Evolutionary conservation across 768 basidiomycete species (phyloP).

Genomic region (Exidia glandulosa): DNA sequence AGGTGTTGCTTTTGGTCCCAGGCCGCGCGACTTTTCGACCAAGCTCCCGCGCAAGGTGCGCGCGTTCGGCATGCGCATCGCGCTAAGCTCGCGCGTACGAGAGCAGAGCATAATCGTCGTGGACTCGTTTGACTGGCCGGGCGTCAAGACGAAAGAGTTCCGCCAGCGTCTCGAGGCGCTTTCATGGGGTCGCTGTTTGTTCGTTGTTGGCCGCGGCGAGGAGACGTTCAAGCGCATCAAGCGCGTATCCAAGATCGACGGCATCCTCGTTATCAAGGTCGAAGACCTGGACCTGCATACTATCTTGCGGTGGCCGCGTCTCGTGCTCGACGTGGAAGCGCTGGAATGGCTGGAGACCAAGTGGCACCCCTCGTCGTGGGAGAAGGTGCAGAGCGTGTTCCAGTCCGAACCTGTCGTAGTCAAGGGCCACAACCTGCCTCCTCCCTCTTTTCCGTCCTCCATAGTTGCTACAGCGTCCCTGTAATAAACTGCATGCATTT

Average conservation of each 20-base stretch:
- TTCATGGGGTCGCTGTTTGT: conserved; percentile 63
- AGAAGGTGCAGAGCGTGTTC: too few species aligned
- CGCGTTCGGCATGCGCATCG: conserved; percentile 86
- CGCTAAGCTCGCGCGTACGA: conserved; percentile 71
- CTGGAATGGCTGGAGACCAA: conserved; percentile 59
- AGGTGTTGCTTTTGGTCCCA: conserved; percentile 85
- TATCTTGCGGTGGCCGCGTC: conserved; percentile 68
- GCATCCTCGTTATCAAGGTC: conserved; percentile 50
- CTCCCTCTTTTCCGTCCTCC: background rate
- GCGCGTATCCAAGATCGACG: conserved; percentile 63
- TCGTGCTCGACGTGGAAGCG: conserved; percentile 72
- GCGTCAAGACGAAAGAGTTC: conserved; percentile 59
- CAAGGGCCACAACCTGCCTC: background rate
- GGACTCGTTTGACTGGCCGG: conserved; percentile 58
- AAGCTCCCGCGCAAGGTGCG: conserved; percentile 88
- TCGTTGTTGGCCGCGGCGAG: conserved; percentile 52
- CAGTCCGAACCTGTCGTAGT: too few species aligned
- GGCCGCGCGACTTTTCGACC: conserved; percentile 85
- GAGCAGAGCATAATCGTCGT: conserved; percentile 70
- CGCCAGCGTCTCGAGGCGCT: conserved; percentile 49
- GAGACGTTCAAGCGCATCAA: conserved; percentile 42
- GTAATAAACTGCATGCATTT: too few species aligned
- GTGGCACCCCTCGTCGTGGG: background rate
- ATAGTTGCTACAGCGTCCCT: too few species aligned
- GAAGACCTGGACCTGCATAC: conserved; percentile 72